Percentiles rank a stretch among this genome's conserved stretches.
Conservation (phyloP, 192 early-diverging fungal species). For the Coemansia sp. region DNA sequence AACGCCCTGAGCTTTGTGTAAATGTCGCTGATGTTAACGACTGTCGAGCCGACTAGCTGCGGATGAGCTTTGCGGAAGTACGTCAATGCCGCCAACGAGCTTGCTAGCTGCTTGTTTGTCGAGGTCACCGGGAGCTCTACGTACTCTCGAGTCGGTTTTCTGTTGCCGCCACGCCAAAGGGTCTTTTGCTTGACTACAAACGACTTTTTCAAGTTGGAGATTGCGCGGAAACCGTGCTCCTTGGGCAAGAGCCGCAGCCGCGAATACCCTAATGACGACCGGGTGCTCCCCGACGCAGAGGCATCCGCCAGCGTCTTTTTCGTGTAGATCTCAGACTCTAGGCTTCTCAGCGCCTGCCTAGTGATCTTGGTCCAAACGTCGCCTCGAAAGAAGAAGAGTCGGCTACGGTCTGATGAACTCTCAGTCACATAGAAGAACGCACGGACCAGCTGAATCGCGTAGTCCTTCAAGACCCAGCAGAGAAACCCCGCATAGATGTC, state of each 20-base stretch:
- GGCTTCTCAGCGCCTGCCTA: conserved; percentile 40
- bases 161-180: background rate
- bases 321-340: conserved; percentile 40
- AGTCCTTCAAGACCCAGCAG: conserved; percentile 64
- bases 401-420: conserved; percentile 59
- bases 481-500: conserved; percentile 63
- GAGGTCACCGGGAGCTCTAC: conserved; percentile 17
- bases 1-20: conserved; percentile 43
- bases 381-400: conserved; percentile 74
- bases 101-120: conserved; percentile 15
- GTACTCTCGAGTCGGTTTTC: conserved; percentile 7
- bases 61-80: conserved; percentile 14
- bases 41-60: conserved; percentile 39
- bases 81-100: conserved; percentile 34
- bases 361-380: conserved; percentile 68
- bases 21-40: conserved; percentile 51
- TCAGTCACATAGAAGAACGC: conserved; percentile 83
- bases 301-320: conserved; percentile 1
- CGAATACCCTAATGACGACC: conserved; percentile 49
- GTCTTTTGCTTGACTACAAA: conserved; percentile 6
- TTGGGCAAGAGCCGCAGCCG: conserved; percentile 82
- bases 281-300: background rate
- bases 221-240: conserved; percentile 67
- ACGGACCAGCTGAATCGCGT: conserved; percentile 61
- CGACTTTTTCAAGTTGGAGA: conserved; percentile 64